These are phyloP conservation scores for Macrolepiota dolichaula DNA, from an alignment of 768 basidiomycete species.

Conservation along the genomic window DNA sequence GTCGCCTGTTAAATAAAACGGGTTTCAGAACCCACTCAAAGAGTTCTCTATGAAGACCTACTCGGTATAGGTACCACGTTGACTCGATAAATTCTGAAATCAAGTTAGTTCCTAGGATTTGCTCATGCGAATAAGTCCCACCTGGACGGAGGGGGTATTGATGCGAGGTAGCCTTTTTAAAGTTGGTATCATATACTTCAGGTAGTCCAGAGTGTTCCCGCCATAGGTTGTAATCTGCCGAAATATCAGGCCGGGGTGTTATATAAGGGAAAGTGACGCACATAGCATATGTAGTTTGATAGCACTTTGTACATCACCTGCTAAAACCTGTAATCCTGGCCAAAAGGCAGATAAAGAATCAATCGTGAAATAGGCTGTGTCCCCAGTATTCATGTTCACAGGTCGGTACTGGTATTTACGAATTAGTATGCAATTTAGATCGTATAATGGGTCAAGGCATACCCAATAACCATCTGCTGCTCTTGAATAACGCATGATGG, in stretches of 20 bases:
- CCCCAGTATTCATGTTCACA: conserved; percentile 78
- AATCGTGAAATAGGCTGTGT: conserved; percentile 71
- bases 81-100: conserved; percentile 86
- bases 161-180: conserved; percentile 64
- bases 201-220: conserved; percentile 82
- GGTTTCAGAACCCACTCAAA: neutral
- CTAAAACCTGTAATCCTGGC: conserved; percentile 91
- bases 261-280: conserved; percentile 29
- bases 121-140: conserved; percentile 19
- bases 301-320: conserved; percentile 84
- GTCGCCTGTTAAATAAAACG: conserved; percentile 63
- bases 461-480: conserved; percentile 89
- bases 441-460: conserved; percentile 16
- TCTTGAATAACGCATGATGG: conserved; percentile 83
- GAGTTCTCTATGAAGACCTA: conserved; percentile 28
- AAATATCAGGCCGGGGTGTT: neutral
- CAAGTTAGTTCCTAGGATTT: neutral
- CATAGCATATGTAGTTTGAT: conserved; percentile 90
- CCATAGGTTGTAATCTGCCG: conserved; percentile 90
- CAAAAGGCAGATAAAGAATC: conserved; percentile 97
- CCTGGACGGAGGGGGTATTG: conserved; percentile 83
- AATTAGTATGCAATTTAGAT: neutral
- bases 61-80: conserved; percentile 93
- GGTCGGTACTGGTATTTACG: conserved; percentile 63
- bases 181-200: conserved; percentile 87